Conservation (phyloP, 805 yeast genomes). For the Saccharomycopsis microspora region DNA sequence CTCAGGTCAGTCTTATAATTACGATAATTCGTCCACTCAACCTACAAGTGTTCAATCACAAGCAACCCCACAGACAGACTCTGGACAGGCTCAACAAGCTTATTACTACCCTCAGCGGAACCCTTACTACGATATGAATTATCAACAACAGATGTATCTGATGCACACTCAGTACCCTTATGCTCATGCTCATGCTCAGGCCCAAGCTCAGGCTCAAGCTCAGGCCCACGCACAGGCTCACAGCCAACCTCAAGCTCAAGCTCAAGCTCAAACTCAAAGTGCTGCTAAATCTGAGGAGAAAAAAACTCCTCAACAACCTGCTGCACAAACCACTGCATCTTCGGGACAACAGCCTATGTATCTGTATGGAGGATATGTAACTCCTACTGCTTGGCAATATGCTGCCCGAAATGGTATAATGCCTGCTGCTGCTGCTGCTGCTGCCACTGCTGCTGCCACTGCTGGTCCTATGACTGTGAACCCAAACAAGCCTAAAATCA, state of each 20-base stretch:
- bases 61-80: no score
- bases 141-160: neutral
- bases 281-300: neutral
- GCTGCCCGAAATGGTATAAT: neutral
- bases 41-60: no score
- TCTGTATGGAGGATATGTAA: neutral
- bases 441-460: neutral
- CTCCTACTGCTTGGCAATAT: neutral
- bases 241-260: neutral
- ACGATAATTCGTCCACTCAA: no score
- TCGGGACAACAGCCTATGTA: neutral
- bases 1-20: no score
- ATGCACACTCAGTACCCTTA: neutral
- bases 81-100: neutral
- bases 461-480: neutral
- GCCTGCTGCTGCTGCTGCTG: neutral
- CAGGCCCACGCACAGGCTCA: neutral
- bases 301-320: neutral
- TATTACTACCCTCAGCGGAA: neutral
- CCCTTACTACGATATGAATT: neutral
- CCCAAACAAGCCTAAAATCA: constrained; percentile 40
- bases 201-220: neutral
- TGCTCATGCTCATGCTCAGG: neutral
- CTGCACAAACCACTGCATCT: neutral
- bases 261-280: neutral